phyloP scores from a whole-genome alignment of 306 rosid species.

The Cucurbita pepo region DNA sequence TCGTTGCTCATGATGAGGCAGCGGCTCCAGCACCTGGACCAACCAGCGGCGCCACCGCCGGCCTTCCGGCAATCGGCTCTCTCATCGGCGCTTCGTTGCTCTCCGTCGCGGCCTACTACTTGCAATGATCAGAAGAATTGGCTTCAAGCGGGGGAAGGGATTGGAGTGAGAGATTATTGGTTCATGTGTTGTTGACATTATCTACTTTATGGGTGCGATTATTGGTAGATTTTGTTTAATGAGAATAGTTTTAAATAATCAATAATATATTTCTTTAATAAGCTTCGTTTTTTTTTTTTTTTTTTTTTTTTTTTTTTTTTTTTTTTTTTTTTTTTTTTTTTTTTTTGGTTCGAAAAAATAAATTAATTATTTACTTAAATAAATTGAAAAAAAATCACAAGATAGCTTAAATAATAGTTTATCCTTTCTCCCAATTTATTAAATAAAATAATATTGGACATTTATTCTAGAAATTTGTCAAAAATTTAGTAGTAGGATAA shows the following conservation, averaged over 20 bases:
- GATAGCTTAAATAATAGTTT: too few species aligned
- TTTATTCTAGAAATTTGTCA: too few species aligned
- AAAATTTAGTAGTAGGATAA: too few species aligned
- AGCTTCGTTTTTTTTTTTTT: too few species aligned
- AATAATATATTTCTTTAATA: neutral
- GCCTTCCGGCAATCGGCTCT: slow-evolving; percentile 21
- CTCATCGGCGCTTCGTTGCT: slow-evolving; percentile 27
- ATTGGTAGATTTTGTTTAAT: neutral
- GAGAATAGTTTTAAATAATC: neutral
- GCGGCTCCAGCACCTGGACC: slow-evolving; percentile 16
- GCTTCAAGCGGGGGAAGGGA: neutral
- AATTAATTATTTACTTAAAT: too few species aligned
- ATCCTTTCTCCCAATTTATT: too few species aligned
- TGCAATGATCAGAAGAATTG: slow-evolving; percentile 8
- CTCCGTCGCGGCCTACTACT: slow-evolving; percentile 30
- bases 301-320: too few species aligned
- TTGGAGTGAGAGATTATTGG: neutral
- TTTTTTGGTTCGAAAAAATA: too few species aligned
- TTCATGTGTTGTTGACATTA: neutral
- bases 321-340: too few species aligned
- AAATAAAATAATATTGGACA: too few species aligned
- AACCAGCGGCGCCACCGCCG: slow-evolving; percentile 4
- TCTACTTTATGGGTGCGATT: neutral
- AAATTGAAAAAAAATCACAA: too few species aligned
- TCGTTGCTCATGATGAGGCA: slow-evolving; percentile 20